phyloP scores from a whole-genome alignment of 2,329 filamentous ascomycete species.

The Cryphonectria radicalis region DNA sequence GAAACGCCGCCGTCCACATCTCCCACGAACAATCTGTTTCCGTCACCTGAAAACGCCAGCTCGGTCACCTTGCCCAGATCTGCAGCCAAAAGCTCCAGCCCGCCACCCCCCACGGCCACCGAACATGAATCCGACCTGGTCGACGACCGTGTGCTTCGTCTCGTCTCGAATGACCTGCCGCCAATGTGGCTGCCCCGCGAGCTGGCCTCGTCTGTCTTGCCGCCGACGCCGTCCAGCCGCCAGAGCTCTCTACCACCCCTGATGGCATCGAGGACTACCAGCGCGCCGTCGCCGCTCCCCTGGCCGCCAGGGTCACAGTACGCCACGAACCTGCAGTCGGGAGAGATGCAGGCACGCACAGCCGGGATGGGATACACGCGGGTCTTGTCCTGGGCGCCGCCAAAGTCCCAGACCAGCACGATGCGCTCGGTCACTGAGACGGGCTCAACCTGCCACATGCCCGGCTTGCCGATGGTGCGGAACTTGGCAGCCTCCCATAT shows the following conservation, averaged over 20 bases:
- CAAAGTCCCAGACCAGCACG: constrained; percentile 47
- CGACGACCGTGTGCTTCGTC: constrained; percentile 18
- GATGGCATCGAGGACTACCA: constrained; percentile 44
- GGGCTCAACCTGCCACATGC: constrained; percentile 42
- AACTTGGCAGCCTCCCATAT: constrained; percentile 47
- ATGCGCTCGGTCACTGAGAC: constrained; percentile 40
- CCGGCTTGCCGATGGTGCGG: constrained; percentile 38
- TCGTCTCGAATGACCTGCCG: constrained; percentile 14
- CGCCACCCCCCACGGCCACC: not conserved
- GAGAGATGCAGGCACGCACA: constrained; percentile 43
- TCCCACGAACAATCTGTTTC: constrained; percentile 42
- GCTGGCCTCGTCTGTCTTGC: not conserved
- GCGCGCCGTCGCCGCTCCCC: constrained; percentile 37
- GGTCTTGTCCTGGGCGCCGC: constrained; percentile 40
- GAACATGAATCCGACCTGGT: constrained; percentile 14
- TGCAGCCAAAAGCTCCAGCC: constrained; percentile 30
- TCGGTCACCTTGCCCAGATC: constrained; percentile 43
- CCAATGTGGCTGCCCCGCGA: constrained; percentile 12
- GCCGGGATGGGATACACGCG: constrained; percentile 46
- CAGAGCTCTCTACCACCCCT: constrained; percentile 43
- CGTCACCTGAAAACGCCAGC: constrained; percentile 45
- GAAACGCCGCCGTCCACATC: constrained; percentile 41
- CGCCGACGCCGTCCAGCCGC: constrained; percentile 40
- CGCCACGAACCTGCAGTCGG: constrained; percentile 46
- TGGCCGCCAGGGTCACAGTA: constrained; percentile 44